Evolutionary conservation across 2,329 filamentous ascomycete species (phyloP), one percentile per base, ranked within the genome.

Genomic region (Calcarisporium arbuscula): DNA sequence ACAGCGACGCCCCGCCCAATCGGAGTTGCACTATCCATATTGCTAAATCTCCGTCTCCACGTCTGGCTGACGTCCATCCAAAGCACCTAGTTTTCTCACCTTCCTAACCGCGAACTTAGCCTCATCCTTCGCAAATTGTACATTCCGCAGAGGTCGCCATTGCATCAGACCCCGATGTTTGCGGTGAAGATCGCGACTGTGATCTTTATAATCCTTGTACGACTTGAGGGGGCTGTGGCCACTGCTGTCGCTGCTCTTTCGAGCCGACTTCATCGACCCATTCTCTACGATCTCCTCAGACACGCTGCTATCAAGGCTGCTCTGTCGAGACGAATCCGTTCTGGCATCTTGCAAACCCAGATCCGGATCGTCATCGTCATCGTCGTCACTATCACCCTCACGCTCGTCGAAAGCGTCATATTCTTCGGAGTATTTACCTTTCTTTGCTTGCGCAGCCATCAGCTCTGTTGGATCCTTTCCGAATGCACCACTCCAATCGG

Each of bases 91-190:
- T 51, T 84, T 82, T 57, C 81, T 84, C 36, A 94, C 62, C 56
- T 85, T 85, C 28, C 80, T 70, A 5, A 88, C 59, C 0, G 85
- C 86, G 61, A 81, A 89, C 50, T 83, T 82, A 1, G 84, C 78
- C 65, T 96, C 85, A 50, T 95, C 73, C 62, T 92, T 94, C 28
- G 82, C 89, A 57, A 95, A 96, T 46, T 80, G 78, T 16, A 78
- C 68, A 54, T 95, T 95, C 26, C 90, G 72, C 55, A 89, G 84
- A 0, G 90, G 89, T 52, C 80, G 85, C 88, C 89, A 96, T 58
- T 96, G 90, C 86, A 95, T 94, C 53, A 95, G 51, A 0, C 90
- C 90, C 9, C 89, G 73, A 48, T 95, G 88, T 62, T 89, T 87
- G 1, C 89, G 76, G 56, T 89, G 82, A 54, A 95, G 70, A 29